Evolutionary conservation across 805 yeast genomes (phyloP), one percentile per base, ranked within the genome.

Genomic region (Clavispora carvajalis): DNA sequence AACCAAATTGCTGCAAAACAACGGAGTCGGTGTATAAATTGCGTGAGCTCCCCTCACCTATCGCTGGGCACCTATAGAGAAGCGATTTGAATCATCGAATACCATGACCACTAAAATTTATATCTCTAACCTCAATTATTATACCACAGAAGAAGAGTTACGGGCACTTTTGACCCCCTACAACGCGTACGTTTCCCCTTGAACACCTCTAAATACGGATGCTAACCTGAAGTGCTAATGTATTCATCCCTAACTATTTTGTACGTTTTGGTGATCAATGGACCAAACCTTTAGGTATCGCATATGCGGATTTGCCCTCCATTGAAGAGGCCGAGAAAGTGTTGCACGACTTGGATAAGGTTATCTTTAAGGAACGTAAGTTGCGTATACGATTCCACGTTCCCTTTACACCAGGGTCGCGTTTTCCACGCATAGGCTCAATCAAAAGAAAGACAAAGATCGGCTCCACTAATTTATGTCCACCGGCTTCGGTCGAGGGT

Each of bases 221-320:
- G 37, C 43, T 38, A 36, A 35, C 35, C 19, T 19, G 13, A 13
- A 40, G 40, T 34, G 7, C 64, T 65, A 54, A 51, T 18, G 74
- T 77, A 3, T 59, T 79, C 47, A 69, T 79, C 38, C 85, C 84
- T 21, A 71, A 74, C 43, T 75, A 73, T 47, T 73, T 79, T 2
- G 65, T 76, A 13, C 65, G 75, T 24, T 75, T 76, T 41, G 63
- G 73, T 33, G 53, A 53, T 6, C 55, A 53, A 29, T 65, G 62
- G 37, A 70, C 66, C 35, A 67, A 60, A 46, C 76, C 80, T 2
- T 59, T 77, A 47, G 91, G 93, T 3, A 73, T 77, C 36, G 73
- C 65, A 1, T 67, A 64, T 40, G 70, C 63, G n/a, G 68, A 60
- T 38, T 62, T 67, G 42, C 55, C 48, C n/a, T 46, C 48, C 18